Evolutionary conservation across 768 basidiomycete species (phyloP).

Genomic region (Hygrophoropsis aurantiaca): DNA sequence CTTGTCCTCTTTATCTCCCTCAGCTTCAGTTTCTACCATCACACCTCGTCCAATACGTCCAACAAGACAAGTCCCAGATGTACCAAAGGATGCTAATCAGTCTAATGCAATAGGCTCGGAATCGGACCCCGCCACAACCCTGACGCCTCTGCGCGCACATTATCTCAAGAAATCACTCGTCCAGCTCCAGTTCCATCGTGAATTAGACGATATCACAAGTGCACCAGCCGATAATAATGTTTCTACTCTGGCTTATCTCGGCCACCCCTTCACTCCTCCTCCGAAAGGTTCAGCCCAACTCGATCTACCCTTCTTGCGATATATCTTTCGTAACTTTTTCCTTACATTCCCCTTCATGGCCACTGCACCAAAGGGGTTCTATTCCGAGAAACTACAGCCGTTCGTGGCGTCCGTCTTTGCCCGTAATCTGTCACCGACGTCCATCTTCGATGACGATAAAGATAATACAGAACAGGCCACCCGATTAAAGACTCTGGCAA

Average conservation of each 20-base stretch:
- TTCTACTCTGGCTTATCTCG: constrained; percentile 83
- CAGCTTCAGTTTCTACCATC: background rate
- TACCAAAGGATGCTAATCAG: background rate
- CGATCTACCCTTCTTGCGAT: constrained; percentile 87
- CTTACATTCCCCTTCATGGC: constrained; percentile 95
- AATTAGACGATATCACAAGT: constrained; percentile 67
- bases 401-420: constrained; percentile 83
- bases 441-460: constrained; percentile 54
- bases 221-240: constrained; percentile 41
- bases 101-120: background rate
- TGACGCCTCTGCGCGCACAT: constrained; percentile 91
- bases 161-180: constrained; percentile 97
- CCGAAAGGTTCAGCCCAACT: constrained; percentile 54
- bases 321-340: constrained; percentile 89
- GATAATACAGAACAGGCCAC: constrained; percentile 53
- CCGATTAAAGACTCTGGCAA: constrained; percentile 67
- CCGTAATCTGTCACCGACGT: constrained; percentile 68
- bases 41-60: constrained; percentile 15
- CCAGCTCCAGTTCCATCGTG: constrained; percentile 79
- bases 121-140: constrained; percentile 21
- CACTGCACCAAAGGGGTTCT: constrained; percentile 87
- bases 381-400: constrained; percentile 92
- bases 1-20: too few species aligned
- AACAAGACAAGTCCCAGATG: constrained; percentile 2
- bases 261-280: constrained; percentile 79